phyloP scores from a whole-genome alignment of 805 yeast genomes.

The Hanseniaspora pseudoguilliermondii region DNA sequence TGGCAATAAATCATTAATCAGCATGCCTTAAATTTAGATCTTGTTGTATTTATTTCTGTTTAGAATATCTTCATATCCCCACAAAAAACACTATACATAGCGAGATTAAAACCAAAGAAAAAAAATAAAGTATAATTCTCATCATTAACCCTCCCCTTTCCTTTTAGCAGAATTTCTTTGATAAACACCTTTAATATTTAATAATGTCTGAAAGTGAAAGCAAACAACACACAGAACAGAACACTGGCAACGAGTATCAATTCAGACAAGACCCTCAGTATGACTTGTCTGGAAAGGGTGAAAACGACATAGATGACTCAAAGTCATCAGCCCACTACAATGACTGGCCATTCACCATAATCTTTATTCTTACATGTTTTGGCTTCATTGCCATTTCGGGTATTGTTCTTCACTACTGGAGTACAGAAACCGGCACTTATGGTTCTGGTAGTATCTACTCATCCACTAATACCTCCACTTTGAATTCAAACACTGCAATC shows the following conservation, averaged over 20 bases:
- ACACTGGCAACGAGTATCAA: slow-evolving; percentile 16
- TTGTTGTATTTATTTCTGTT: too few species aligned
- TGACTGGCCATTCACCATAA: slow-evolving; percentile 58
- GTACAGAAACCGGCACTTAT: slow-evolving; percentile 33
- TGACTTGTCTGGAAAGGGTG: slow-evolving; percentile 23
- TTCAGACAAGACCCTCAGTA: slow-evolving; percentile 23
- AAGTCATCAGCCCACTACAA: slow-evolving; percentile 54
- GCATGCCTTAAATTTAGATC: too few species aligned
- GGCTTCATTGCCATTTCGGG: slow-evolving; percentile 65
- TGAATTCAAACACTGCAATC: slow-evolving; percentile 64
- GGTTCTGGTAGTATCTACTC: slow-evolving; percentile 56
- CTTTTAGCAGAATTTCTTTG: too few species aligned
- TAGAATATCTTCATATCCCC: not conserved
- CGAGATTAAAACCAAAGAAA: too few species aligned
- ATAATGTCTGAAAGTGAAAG: not conserved
- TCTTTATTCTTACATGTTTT: slow-evolving; percentile 36
- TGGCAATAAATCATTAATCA: too few species aligned
- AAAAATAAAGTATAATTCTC: too few species aligned
- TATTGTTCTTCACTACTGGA: slow-evolving; percentile 53
- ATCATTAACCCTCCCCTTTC: too few species aligned
- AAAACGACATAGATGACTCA: slow-evolving; percentile 36
- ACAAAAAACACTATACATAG: too few species aligned
- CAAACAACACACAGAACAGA: slow-evolving; percentile 4
- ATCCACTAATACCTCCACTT: slow-evolving; percentile 40
- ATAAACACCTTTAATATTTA: too few species aligned